Evolutionary conservation across 23 red algal genomes (phyloP).

Genomic region (Gracilaria vermiculophylla): DNA sequence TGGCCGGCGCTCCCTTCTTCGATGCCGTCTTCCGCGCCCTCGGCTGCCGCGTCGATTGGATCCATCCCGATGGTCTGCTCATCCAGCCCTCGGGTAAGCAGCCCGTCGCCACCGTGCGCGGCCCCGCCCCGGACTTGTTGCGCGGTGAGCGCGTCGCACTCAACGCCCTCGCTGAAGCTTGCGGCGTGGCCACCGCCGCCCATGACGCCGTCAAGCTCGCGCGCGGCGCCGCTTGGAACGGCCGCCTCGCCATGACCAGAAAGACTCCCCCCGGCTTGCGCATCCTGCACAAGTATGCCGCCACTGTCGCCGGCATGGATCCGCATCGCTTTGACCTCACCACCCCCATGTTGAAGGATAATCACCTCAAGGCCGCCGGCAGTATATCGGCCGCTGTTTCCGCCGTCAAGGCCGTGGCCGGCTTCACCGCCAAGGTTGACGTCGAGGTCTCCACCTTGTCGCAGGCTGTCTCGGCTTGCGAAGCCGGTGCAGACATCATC

Average conservation of each 20-base stretch:
- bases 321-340: constrained; percentile 93
- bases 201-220: constrained; percentile 13
- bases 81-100: constrained; percentile 21
- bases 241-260: constrained; percentile 78
- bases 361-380: constrained; percentile 74
- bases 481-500: constrained; percentile 88
- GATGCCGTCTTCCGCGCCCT: constrained; percentile 82
- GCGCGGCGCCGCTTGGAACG: constrained; percentile 57
- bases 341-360: constrained; percentile 95
- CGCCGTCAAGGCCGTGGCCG: constrained; percentile 45
- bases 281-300: constrained; percentile 92
- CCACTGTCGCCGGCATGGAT: constrained; percentile 85
- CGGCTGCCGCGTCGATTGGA: constrained; percentile 68
- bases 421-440: constrained; percentile 90
- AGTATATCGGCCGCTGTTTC: constrained; percentile 61
- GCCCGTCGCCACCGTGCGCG: constrained; percentile 62
- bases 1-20: constrained; percentile 86
- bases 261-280: constrained; percentile 97
- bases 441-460: constrained; percentile 76
- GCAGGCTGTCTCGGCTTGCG: constrained; percentile 47
- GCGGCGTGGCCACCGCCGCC: constrained; percentile 74
- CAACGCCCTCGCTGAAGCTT: constrained; percentile 79
- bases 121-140: constrained; percentile 67
- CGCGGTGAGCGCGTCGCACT: constrained; percentile 84
- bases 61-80: not conserved